phyloP scores from a whole-genome alignment of 225 moss, liverwort and hornwort genomes.

The Pseudoscleropodium purum region DNA sequence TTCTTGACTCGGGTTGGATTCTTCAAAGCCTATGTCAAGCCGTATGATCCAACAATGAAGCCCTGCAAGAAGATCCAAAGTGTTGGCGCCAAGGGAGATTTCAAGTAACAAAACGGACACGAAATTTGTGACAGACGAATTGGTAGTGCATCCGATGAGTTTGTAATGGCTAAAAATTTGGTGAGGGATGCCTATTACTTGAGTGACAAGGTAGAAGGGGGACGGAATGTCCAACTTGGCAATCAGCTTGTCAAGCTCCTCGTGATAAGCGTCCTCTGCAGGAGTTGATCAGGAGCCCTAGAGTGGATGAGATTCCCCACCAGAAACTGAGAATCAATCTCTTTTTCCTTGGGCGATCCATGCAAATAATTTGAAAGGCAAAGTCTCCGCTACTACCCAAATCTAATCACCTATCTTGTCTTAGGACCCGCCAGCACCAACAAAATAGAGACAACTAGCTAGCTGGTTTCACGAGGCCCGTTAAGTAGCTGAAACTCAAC shows the following conservation, averaged over 20 bases:
- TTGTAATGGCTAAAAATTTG: neutral
- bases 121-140: neutral
- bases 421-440: neutral
- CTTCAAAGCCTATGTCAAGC: conserved; percentile 96
- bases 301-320: conserved; percentile 63
- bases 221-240: conserved; percentile 60
- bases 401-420: neutral
- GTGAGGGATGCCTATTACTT: conserved; percentile 26
- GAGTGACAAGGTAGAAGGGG: conserved; percentile 89
- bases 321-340: conserved; percentile 46
- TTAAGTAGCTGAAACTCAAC: neutral
- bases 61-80: conserved; percentile 35
- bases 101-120: neutral
- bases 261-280: conserved; percentile 98
- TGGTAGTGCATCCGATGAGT: neutral
- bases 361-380: neutral
- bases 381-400: neutral
- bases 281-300: conserved; percentile 87
- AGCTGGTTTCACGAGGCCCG: too few species aligned
- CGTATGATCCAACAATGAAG: conserved; percentile 87
- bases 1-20: conserved; percentile 72
- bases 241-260: conserved; percentile 96
- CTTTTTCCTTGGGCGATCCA: neutral
- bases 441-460: too few species aligned
- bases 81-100: neutral